These are phyloP conservation scores for Backusella tarrabulga DNA, from an alignment of 192 early-diverging fungal species.

Conservation along the genomic window DNA sequence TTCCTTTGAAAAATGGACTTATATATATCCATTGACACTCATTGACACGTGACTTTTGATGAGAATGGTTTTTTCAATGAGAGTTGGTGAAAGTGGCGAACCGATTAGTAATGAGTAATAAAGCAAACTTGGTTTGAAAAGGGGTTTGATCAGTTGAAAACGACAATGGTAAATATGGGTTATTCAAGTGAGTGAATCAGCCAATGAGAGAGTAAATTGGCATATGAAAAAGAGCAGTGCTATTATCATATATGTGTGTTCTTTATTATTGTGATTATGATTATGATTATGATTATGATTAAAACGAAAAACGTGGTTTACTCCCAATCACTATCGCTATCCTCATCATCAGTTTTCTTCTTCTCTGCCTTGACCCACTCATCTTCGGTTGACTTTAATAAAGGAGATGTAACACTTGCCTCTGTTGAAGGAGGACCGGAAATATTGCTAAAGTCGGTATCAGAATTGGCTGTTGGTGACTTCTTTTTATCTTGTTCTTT, in stretches of 20 bases:
- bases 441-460: constrained; percentile 29
- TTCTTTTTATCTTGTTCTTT: constrained; percentile 4
- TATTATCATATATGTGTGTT: no score
- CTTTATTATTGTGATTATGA: no score
- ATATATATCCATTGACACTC: neutral
- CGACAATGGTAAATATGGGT: no score
- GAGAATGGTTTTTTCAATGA: no score
- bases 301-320: neutral
- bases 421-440: constrained; percentile 29
- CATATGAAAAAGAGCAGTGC: no score
- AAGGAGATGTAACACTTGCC: constrained; percentile 27
- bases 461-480: neutral
- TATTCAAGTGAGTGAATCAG: no score
- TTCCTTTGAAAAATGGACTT: neutral
- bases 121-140: no score
- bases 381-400: constrained; percentile 14
- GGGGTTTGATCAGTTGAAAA: no score
- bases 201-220: no score
- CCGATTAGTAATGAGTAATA: no score
- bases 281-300: no score
- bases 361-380: constrained; percentile 26
- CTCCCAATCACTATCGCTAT: constrained; percentile 39
- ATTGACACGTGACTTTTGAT: neutral
- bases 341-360: constrained; percentile 17
- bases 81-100: no score